Base-by-base conservation (phyloP, 2,329 filamentous ascomycete species). In the Botryotinia convoluta region DNA sequence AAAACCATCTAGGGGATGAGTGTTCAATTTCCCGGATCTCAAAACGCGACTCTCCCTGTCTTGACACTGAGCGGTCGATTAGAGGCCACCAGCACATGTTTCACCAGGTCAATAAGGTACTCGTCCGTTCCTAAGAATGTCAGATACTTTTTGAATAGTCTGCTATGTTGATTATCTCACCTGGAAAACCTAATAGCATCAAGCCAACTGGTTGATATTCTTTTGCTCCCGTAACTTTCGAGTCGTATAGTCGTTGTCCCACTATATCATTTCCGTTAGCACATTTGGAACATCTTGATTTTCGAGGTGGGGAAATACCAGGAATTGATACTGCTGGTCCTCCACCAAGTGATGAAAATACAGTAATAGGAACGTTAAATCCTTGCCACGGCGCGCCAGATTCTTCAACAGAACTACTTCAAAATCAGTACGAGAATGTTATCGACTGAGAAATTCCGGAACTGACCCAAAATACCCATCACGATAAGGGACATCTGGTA, bases 331-430 rank as follows among this genome's bases (percentile, higher is more conserved):
- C 63, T 42, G 72, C 74, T 4, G 76, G 77, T 20, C 76, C 62
- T 4, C 74, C 76, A 42, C 77, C 76, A 1, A 78, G 71, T 29
- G 74, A 74, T 7, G 76, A 75, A 57, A 74, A 75, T 20, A 74
- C 72, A 20, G 75, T 76, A 18, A 73, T 70, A 2, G 72, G 69
- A 39, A 77, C 60, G 7, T 76, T 74, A n/a, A 73, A 77, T 9
- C 77, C 77, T 69, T 78, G 77, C 77, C 76, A 77, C 14, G 32
- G 69, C n/a, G 70, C 67, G 2, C 74, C 74, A 5, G 57, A 61
- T 62, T 76, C 69, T 37, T 75, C 71, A 4, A 74, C n/a, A 5
- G 72, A 64, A 29, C 35, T 61, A 42, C 1, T 16, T 14, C 5
- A 3, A 9, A 4, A 12, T 64, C 39, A 59, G 32, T 8, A 60